These are phyloP conservation scores for Tubosaeta brunneosetosa DNA, from an alignment of 768 basidiomycete genomes.

Conservation along the genomic window DNA sequence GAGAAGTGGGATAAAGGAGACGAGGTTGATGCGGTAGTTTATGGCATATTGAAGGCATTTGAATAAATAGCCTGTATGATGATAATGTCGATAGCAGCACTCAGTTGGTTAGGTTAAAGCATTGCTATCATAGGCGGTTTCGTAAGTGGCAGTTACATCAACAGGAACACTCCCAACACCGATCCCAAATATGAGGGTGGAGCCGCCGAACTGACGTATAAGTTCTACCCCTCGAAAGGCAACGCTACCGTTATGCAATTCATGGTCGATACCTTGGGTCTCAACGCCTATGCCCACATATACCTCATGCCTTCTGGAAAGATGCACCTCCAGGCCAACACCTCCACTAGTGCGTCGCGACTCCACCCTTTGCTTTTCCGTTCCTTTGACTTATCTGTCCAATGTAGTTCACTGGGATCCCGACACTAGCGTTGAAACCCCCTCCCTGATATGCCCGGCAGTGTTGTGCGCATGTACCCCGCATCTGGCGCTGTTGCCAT, in stretches of 20 bases:
- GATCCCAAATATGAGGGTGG: constrained; percentile 63
- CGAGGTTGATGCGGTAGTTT: too few relatives aligned
- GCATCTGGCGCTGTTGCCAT: constrained; percentile 86
- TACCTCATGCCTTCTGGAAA: constrained; percentile 74
- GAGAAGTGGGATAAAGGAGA: too few relatives aligned
- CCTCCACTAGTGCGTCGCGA: constrained; percentile 29
- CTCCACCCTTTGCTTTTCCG: not conserved
- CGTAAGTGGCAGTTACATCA: constrained; percentile 73
- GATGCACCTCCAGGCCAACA: constrained; percentile 79
- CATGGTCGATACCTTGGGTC: constrained; percentile 65
- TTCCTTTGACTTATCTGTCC: not conserved
- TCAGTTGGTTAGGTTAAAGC: too few relatives aligned
- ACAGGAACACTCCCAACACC: constrained; percentile 64
- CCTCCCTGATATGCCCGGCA: constrained; percentile 68
- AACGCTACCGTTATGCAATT: constrained; percentile 56
- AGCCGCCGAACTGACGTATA: constrained; percentile 76
- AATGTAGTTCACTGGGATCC: constrained; percentile 49
- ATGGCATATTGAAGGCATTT: too few relatives aligned
- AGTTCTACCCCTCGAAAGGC: constrained; percentile 70
- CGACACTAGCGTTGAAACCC: constrained; percentile 50
- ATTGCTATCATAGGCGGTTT: constrained; percentile 81
- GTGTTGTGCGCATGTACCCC: constrained; percentile 82
- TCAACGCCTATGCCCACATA: constrained; percentile 73
- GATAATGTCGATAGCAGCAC: too few relatives aligned
- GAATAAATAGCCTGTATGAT: too few relatives aligned